Conservation (phyloP, 1,139 yeast genomes). For the Diutina mesorugosa region DNA sequence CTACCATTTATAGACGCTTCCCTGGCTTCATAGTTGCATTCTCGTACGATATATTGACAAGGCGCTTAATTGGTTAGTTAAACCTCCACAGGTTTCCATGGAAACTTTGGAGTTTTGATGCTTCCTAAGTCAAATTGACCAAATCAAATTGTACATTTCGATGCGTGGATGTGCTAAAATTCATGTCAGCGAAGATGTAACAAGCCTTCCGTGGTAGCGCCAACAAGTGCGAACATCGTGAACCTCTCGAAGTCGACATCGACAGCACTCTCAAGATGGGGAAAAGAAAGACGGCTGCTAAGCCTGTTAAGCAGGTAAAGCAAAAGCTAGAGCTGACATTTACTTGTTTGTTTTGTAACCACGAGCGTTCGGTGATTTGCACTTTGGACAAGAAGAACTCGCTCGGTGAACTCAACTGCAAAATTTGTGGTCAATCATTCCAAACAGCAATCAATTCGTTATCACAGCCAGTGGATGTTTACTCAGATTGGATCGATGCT, state of each 20-base stretch:
- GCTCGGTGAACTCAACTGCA: constrained; percentile 78
- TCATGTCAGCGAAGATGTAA: background rate
- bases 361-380: constrained; percentile 84
- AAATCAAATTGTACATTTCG: no score
- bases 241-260: background rate
- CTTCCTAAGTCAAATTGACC: no score
- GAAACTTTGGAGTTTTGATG: no score
- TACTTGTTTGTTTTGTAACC: constrained; percentile 91
- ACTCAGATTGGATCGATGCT: constrained; percentile 98
- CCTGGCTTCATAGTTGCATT: background rate
- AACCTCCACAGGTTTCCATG: no score
- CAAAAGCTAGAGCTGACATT: constrained; percentile 77
- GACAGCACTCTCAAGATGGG: constrained; percentile 36
- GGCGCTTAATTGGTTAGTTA: background rate
- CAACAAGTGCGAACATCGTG: background rate
- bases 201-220: background rate
- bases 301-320: constrained; percentile 68
- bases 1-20: background rate
- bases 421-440: constrained; percentile 89
- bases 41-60: background rate
- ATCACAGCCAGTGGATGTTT: constrained; percentile 85
- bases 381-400: constrained; percentile 78
- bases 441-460: constrained; percentile 78
- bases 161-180: background rate
- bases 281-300: constrained; percentile 82